Evolutionary conservation across 139 green algal species (phyloP), one percentile per base, ranked within the genome.

Genomic region (Closterium sp.): DNA sequence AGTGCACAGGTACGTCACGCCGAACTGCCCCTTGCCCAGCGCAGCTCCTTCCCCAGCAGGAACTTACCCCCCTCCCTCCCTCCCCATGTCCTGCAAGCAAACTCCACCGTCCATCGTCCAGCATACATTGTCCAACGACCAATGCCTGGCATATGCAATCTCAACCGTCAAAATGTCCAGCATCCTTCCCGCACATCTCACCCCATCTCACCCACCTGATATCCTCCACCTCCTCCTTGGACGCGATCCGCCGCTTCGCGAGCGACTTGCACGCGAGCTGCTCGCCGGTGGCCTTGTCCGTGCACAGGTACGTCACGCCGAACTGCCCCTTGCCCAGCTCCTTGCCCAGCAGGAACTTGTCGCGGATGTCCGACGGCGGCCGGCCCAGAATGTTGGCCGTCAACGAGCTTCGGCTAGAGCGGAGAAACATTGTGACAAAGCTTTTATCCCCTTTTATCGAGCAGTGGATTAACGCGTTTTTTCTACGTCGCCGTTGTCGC

Each of bases 191-290:
- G 55, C 55, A 76, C 55, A 76, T 76, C 25, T 10, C 55, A 76
- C 55, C 55, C 55, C 36, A 6, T 55, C 36, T 6, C 4, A 4
- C 36, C 6, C 6, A 98, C 96, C 83, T 95, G 93, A 34, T 99
- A 90, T 99, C 98, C 66, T 98, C 97, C 21, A 99, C 95, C 91
- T 99, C 98, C 90, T 99, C 97, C 10, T 94, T 88, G 34, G 92
- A 91, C 23, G 88, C 93, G 83, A 99, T 94, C 94, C 98, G 98
- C 16, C 95, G 95, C 95, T 99, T 99, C 86, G 93, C 95, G 92
- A 99, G 98, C 55, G 96, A 95, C 92, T 98, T 98, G 95, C 96
- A 97, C 10, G 97, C 97, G 21, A 95, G 95, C 36, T 94, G 33
- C 76, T 96, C 86, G n/a, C 95, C 95, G 4, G 94, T 97, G 28